These are phyloP conservation scores for Rhodotorula sp. DNA, from an alignment of 1,284 basidiomycete genomes.

Conservation along the genomic window DNA sequence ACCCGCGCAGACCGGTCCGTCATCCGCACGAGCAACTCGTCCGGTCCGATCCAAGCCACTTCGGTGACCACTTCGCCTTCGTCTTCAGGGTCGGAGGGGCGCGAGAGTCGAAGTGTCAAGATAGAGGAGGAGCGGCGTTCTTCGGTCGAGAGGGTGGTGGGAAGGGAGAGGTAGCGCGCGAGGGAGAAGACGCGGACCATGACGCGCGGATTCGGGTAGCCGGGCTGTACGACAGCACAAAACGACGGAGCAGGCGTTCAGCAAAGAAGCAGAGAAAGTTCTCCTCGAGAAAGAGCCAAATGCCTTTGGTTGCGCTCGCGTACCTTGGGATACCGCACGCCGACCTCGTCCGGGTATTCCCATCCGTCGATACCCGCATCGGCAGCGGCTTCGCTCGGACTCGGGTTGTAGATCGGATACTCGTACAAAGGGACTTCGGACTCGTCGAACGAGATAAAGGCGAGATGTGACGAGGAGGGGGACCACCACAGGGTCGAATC, in stretches of 20 bases:
- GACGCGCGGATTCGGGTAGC: constrained; percentile 83
- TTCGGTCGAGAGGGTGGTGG: neutral
- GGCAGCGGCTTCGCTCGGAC: neutral
- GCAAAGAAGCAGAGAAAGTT: neutral
- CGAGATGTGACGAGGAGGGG: constrained; percentile 74
- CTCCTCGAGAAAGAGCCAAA: neutral
- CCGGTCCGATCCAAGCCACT: constrained; percentile 78
- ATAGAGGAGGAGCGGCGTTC: constrained; percentile 40
- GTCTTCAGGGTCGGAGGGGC: constrained; percentile 54
- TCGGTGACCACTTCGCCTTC: constrained; percentile 68
- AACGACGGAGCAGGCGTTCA: no score
- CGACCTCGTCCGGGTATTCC: constrained; percentile 73
- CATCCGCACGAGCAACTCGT: constrained; percentile 78
- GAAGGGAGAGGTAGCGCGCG: constrained; percentile 29
- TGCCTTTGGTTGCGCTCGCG: neutral
- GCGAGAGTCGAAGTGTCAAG: constrained; percentile 37
- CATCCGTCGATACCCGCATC: constrained; percentile 59
- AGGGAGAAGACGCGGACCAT: constrained; percentile 81
- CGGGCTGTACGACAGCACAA: constrained; percentile 70
- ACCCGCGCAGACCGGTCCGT: constrained; percentile 76
- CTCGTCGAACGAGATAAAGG: constrained; percentile 86
- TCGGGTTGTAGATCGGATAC: constrained; percentile 82
- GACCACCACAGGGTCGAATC: constrained; percentile 89
- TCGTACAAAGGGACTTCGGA: constrained; percentile 78
- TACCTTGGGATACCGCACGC: constrained; percentile 80